Evolutionary conservation across 768 basidiomycete species (phyloP), one percentile per base, ranked within the genome.

Genomic region (Rhodosporidiobolus sp.): DNA sequence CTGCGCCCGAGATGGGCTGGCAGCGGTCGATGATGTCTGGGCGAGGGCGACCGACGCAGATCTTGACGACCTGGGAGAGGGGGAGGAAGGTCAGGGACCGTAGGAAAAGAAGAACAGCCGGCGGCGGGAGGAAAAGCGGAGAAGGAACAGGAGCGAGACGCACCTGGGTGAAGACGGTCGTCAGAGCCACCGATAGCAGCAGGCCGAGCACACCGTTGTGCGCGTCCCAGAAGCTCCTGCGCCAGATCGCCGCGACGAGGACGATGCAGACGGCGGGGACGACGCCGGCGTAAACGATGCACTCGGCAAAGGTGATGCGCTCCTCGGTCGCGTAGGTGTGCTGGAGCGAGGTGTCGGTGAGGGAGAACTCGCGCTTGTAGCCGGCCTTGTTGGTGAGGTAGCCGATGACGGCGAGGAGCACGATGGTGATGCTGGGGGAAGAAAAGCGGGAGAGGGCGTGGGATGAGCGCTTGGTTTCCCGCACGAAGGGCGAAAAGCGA

Each of bases 171-270:
- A 86, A 84, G 69, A 93, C 84, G 79, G 95, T 90, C 1, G 95
- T 96, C 63, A 94, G 82, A 30, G 88, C 80, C 20, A 91, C 84
- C n/a, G 87, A 85, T 56, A 94, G 86, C 63, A 90, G 83, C 68
- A 92, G 89, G 88, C 77, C 80, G 45, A 79, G 71, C 30, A 80
- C 74, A 82, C 89, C 84, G 77, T 87, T 88, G 79, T 96, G 94
- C 43, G 89, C 82, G 78, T 96, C 94, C 93, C 94, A 97, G 83
- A 87, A 88, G 5, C 88, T 89, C n/a, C 89, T 86, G 38, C 92
- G 83, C 30, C 91, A 89, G 22, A 90, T 60, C 30, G 87, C 69
- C 76, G 91, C 90, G 76, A 94, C 85, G 28, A 87, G 75, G 28
- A 88, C 84, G 78, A 91, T 87, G 54, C 92, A 82, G 56, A 87